Conservation (phyloP, 805 yeast genomes). For the Hanseniaspora guilliermondii region DNA sequence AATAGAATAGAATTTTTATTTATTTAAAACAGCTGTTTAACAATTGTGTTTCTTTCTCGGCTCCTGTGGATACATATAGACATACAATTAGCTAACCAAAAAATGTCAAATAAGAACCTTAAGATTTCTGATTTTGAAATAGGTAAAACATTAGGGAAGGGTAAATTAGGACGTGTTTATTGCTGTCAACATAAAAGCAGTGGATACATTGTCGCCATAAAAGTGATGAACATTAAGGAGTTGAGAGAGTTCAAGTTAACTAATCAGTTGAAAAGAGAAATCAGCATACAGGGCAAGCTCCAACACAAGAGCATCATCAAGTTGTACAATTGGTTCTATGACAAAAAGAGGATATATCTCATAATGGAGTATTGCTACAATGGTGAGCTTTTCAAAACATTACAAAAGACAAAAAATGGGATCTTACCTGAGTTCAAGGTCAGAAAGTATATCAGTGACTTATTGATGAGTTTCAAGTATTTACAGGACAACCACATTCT, state of each 20-base stretch:
- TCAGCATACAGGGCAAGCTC: conserved; percentile 74
- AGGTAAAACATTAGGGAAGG: conserved; percentile 80
- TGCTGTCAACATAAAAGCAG: conserved; percentile 66
- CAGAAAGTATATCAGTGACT: conserved; percentile 67
- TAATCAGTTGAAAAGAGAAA: conserved; percentile 77
- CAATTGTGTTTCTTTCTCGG: no score
- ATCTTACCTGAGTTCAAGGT: conserved; percentile 65
- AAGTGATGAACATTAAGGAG: conserved; percentile 80
- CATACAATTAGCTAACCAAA: conserved; percentile 34
- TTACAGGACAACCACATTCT: conserved; percentile 70
- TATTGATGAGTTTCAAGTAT: conserved; percentile 65
- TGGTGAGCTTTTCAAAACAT: conserved; percentile 73
- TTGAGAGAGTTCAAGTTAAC: conserved; percentile 63
- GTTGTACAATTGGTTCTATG: conserved; percentile 76
- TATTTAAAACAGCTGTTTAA: no score
- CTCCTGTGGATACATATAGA: no score
- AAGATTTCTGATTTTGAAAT: conserved; percentile 54
- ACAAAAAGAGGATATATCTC: conserved; percentile 64
- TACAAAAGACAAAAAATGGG: conserved; percentile 42
- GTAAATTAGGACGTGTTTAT: conserved; percentile 86
- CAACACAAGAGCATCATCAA: conserved; percentile 71
- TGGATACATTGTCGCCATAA: conserved; percentile 78
- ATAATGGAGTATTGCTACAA: conserved; percentile 72
- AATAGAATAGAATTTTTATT: no score
- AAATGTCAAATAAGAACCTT: not conserved